Evolutionary conservation across 2,329 filamentous ascomycete genomes (phyloP).

Genomic region (Trichoderma harzianum): DNA sequence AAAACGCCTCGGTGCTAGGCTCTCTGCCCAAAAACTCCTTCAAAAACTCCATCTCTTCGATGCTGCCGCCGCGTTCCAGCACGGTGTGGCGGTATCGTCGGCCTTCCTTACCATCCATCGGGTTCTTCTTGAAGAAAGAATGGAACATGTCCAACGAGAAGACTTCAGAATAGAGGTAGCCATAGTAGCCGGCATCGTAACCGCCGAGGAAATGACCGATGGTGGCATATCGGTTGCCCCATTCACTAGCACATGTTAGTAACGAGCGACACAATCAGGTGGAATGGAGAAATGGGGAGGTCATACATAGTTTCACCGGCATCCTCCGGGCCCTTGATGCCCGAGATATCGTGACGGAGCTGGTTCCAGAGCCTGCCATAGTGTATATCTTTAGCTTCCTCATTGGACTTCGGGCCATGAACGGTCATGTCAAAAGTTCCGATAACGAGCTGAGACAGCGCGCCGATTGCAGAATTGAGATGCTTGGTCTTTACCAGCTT

Average conservation of each 20-base stretch:
- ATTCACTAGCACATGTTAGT: conserved; percentile 47
- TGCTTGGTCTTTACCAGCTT: conserved; percentile 75
- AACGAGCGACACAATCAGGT: neutral
- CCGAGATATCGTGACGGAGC: conserved; percentile 66
- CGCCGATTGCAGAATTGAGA: conserved; percentile 76
- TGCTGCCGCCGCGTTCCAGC: conserved; percentile 71
- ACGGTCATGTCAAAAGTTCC: conserved; percentile 83
- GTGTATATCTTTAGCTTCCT: conserved; percentile 63
- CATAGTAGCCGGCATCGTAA: conserved; percentile 83
- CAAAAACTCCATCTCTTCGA: conserved; percentile 77
- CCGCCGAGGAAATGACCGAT: conserved; percentile 82
- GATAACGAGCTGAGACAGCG: conserved; percentile 74
- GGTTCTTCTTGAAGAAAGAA: conserved; percentile 71
- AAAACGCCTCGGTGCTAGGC: conserved; percentile 76
- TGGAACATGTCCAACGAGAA: conserved; percentile 88
- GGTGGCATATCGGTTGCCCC: conserved; percentile 75
- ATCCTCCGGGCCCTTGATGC: conserved; percentile 70
- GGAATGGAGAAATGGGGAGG: neutral
- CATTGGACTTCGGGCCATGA: conserved; percentile 67
- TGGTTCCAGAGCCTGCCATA: conserved; percentile 68
- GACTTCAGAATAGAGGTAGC: conserved; percentile 70
- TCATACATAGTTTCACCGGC: conserved; percentile 52
- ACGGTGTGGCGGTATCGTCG: conserved; percentile 75
- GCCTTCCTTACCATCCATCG: conserved; percentile 72
- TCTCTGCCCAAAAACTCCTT: conserved; percentile 75